Percentiles rank a stretch among this genome's conserved stretches.
phyloP scores from a whole-genome alignment of 129 eudicot genomes.

The Escallonia rubra region DNA sequence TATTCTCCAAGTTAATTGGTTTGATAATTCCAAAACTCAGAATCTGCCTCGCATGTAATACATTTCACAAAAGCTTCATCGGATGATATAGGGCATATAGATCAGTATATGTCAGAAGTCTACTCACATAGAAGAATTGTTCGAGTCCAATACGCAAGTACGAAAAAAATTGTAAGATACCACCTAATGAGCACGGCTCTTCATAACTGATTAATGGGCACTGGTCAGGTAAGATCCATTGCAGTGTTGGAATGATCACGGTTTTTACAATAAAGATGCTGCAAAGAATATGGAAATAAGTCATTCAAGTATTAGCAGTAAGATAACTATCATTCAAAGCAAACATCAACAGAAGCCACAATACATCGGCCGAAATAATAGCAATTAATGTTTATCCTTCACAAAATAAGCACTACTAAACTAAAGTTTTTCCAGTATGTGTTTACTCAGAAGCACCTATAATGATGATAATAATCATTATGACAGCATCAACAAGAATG shows the following conservation, averaged over 20 bases:
- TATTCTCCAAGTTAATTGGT: not conserved
- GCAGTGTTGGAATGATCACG: conserved; percentile 57
- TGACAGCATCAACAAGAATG: not conserved
- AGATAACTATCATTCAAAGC: not conserved
- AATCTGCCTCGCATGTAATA: not conserved
- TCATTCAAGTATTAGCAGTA: conserved; percentile 3
- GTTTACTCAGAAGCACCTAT: too few relatives aligned
- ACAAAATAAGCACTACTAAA: not conserved
- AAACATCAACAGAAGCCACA: not conserved
- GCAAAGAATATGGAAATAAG: conserved; percentile 30
- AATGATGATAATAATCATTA: not conserved
- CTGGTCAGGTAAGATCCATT: conserved; percentile 74
- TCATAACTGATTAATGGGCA: conserved; percentile 33
- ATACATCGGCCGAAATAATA: not conserved
- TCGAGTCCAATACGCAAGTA: conserved; percentile 60
- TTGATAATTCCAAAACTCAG: not conserved
- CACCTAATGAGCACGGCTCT: conserved; percentile 50
- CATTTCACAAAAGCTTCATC: not conserved
- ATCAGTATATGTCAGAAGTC: conserved; percentile 1
- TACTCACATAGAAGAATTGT: conserved; percentile 84
- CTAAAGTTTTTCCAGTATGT: not conserved
- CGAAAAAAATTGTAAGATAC: conserved; percentile 52
- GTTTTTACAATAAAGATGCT: conserved; percentile 70
- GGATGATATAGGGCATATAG: not conserved
- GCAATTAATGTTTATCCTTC: not conserved